Conservation (phyloP, 2,329 filamentous ascomycete genomes). For the Trichoderma aggressivum region DNA sequence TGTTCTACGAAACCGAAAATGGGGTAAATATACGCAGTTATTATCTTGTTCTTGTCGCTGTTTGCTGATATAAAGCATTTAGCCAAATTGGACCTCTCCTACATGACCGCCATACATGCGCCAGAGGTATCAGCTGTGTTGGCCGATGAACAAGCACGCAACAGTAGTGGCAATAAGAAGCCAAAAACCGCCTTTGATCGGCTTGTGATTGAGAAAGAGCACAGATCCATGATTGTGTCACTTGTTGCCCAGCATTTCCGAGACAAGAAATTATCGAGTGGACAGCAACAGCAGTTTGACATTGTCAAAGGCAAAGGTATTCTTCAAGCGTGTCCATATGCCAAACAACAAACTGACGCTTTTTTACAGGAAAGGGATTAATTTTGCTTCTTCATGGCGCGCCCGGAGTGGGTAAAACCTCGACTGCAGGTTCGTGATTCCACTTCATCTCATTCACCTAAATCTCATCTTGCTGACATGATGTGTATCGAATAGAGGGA, state of each 20-base stretch:
- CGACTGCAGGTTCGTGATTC: slow-evolving; percentile 24
- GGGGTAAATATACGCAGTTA: slow-evolving; percentile 26
- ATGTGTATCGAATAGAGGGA: background rate
- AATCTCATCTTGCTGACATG: background rate
- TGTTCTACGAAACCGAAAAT: slow-evolving; percentile 32
- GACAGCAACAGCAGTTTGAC: background rate
- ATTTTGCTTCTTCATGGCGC: slow-evolving; percentile 35
- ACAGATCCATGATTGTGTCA: background rate
- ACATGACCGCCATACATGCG: background rate
- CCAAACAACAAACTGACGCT: background rate
- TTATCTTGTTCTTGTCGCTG: background rate
- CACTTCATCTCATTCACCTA: background rate
- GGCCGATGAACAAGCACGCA: background rate
- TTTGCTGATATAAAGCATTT: background rate
- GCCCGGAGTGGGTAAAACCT: slow-evolving; percentile 34
- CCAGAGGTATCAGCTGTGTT: background rate
- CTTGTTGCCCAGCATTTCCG: slow-evolving; percentile 5
- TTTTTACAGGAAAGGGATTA: slow-evolving; percentile 25
- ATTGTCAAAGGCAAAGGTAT: slow-evolving; percentile 11
- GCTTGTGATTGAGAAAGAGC: slow-evolving; percentile 24
- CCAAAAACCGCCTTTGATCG: slow-evolving; percentile 26
- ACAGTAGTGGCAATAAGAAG: background rate
- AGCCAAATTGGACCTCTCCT: background rate
- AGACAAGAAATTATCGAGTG: slow-evolving; percentile 23
- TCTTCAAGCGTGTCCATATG: accelerated